These are phyloP conservation scores for Coelastrella sp. DNA, from an alignment of 139 green algal species.

Conservation along the genomic window DNA sequence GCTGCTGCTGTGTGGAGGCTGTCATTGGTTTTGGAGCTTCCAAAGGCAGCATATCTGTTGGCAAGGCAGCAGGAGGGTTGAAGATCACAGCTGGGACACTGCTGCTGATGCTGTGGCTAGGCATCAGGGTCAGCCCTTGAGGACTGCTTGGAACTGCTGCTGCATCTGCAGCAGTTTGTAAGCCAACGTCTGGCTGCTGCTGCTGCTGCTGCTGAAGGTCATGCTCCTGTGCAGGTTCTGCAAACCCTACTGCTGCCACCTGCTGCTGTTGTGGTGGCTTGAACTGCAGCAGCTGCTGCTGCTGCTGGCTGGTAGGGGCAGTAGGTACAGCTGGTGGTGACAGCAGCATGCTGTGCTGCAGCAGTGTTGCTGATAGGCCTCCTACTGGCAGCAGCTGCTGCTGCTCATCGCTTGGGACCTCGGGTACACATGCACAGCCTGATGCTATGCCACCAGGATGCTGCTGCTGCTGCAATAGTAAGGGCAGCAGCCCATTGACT, in stretches of 20 bases:
- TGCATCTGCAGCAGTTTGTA: no score
- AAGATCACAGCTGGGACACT: background rate
- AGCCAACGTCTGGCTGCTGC: no score
- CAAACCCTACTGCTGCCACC: no score
- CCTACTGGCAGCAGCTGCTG: background rate
- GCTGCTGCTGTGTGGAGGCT: no score
- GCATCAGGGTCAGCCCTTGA: background rate
- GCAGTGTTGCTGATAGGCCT: background rate
- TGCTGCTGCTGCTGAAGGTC: no score
- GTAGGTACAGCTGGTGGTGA: background rate
- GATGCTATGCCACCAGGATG: slow-evolving; percentile 1
- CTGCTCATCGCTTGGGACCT: background rate
- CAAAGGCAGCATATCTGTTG: no score
- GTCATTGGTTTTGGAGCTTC: no score
- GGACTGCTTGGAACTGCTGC: no score
- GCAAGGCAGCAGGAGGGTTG: no score
- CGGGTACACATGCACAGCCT: background rate
- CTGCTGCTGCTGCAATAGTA: slow-evolving; percentile 29
- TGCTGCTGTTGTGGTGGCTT: background rate
- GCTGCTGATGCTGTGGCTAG: slow-evolving; percentile 3
- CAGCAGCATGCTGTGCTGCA: background rate
- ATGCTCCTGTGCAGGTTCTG: no score
- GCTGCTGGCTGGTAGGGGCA: background rate
- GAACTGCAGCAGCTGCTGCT: background rate
- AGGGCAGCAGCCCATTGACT: background rate